Base-by-base conservation (phyloP, 2,329 filamentous ascomycete species). In the Cordyceps tenuipes region DNA sequence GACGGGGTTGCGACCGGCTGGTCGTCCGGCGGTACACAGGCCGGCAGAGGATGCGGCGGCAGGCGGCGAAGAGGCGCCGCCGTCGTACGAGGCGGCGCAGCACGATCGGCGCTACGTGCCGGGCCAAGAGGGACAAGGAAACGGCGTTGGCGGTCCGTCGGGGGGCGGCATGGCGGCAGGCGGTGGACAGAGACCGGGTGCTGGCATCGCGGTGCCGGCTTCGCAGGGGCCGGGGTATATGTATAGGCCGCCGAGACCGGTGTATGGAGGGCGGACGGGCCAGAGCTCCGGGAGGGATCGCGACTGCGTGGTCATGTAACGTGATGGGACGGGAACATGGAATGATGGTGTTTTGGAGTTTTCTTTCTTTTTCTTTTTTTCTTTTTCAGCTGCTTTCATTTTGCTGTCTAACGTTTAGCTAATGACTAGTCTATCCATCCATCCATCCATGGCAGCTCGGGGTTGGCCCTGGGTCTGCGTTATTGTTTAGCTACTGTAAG, bases 21-120 rank as follows among this genome's bases (percentile, higher is more conserved):
- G 53, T 1, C 55, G 60, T 15, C 61, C 61, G 29, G 49, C 59
- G 17, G 59, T 62, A 3, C 49, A 59, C 21, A 54, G 77, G 1
- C 65, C 70, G 3, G 29, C 29, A 4, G 66, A 70, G 0, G 77
- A 78, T 5, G 72, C 73, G 8, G 72, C 73, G 8, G 72, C 34
- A 9, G 34, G 3, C 3, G 10, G 67, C 5, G 68, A 71, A 2
- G 80, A 82, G 3, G 80, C 82, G 34, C 80, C 80, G 6, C 82
- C 82, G 1, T 79, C 79, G 12, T 84, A 84, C 65, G 82, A 84
- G 68, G 79, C 84, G 68, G 80, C 82, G 4, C 76, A 80, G 19
- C 77, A 78, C 59, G 74, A 78, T 56, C 71, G 73, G 9, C 76
- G 79, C 3, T 84, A 83, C 62, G 71, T 77, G 10, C 82, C 82